phyloP scores from a whole-genome alignment of 257 asterid genomes.

The Jasminum sambac region DNA sequence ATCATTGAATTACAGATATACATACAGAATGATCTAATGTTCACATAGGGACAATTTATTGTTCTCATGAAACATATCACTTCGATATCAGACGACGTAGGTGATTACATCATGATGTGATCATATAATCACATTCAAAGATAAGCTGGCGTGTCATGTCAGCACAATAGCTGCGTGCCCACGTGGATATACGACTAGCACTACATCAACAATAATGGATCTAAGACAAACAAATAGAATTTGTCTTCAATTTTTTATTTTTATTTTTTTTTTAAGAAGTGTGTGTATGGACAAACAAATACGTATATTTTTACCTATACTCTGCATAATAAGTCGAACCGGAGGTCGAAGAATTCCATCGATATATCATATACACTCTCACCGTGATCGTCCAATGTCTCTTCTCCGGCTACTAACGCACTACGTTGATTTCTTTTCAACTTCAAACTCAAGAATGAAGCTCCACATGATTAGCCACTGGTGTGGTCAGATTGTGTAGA shows the following conservation, averaged over 20 bases:
- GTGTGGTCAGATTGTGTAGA: slow-evolving; percentile 34
- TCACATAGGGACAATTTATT: too few relatives aligned
- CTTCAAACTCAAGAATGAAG: background rate
- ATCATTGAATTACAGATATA: too few relatives aligned
- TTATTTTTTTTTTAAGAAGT: background rate
- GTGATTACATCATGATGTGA: too few relatives aligned
- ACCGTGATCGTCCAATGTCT: background rate
- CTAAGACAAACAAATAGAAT: slow-evolving; percentile 10
- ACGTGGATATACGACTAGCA: too few relatives aligned
- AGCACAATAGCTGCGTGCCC: too few relatives aligned
- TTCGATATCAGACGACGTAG: too few relatives aligned
- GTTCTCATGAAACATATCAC: too few relatives aligned
- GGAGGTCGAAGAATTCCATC: background rate
- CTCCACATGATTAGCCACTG: slow-evolving; percentile 37
- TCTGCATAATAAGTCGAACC: background rate
- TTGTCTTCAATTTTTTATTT: slow-evolving; percentile 14
- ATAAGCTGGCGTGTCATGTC: too few relatives aligned
- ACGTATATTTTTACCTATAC: background rate
- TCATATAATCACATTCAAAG: too few relatives aligned
- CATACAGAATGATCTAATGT: too few relatives aligned
- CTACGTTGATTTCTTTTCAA: background rate
- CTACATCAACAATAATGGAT: background rate
- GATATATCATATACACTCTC: background rate
- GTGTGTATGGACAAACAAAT: background rate
- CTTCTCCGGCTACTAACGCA: background rate